Evolutionary conservation across 106 monocot genomes (phyloP), one percentile per base, ranked within the genome.

Genomic region (Dendrobium officinale): DNA sequence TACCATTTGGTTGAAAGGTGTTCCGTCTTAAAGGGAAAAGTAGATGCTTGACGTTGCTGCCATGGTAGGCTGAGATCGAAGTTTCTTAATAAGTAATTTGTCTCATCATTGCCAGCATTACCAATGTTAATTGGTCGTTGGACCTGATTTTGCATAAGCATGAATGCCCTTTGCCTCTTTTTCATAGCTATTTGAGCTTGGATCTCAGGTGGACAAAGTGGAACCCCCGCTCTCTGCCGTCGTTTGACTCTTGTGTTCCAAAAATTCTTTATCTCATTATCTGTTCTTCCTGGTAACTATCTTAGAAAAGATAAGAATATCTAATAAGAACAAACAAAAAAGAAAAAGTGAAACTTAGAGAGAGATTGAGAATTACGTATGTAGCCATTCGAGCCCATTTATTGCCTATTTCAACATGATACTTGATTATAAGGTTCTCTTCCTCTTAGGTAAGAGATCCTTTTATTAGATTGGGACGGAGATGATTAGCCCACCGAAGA

Each of bases 241-340:
- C 91, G 67, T 79, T 93, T 93, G 77, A 89, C 82, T 48, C 92
- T 75, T 15, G 89, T 89, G 85, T 92, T 92, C 92, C 92, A 91
- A 78, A 85, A 93, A 79, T 93, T 93, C 75, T 93, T 93, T 73
- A 93, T 93, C 80, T 93, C 92, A 79, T 93, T 93, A 79, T 93
- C 90, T 2, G 92, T 93, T 56, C 92, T 80, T 42, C 92, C 92
- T 0, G 92, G 92, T 17, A 93, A 45, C 88, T 90, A 17, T 27
- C 0, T 3, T 11, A 55, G 6, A 17, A 43, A n/a, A 47, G 5
- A 42, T 37, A 37, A 37, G 3, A 3, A 37, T 0, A 3, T 0
- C 1, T 6, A 37, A 27, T 22, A 51, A 51, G 15, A 51, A 13
- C 2, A 51, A 51, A 22, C 4, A 1, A 22, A 15, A 68, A 8